These are phyloP conservation scores for Lactarius trivialis DNA, from an alignment of 768 basidiomycete genomes.

Conservation along the genomic window DNA sequence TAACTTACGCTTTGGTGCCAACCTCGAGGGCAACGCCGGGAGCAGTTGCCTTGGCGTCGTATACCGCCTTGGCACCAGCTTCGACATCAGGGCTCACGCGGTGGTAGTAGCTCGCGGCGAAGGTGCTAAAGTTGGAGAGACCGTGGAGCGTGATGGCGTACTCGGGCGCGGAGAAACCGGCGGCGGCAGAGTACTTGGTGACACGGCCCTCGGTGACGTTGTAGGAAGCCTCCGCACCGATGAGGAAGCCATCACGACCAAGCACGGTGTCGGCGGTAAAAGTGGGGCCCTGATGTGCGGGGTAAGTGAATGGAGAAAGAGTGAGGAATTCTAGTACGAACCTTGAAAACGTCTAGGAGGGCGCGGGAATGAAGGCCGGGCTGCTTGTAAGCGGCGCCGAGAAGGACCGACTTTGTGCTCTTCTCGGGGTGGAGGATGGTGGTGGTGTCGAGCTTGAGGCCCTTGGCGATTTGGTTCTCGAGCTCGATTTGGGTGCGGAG, in stretches of 20 bases:
- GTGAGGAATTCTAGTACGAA: conserved; percentile 30
- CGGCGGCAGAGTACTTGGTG: conserved; percentile 84
- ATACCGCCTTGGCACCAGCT: conserved; percentile 94
- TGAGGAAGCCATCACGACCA: conserved; percentile 94
- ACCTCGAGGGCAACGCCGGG: conserved; percentile 88
- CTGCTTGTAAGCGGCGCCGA: conserved; percentile 90
- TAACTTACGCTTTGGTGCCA: conserved; percentile 86
- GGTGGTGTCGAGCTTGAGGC: conserved; percentile 89
- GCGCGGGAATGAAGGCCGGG: conserved; percentile 91
- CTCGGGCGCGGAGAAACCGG: conserved; percentile 94
- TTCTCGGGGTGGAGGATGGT: conserved; percentile 84
- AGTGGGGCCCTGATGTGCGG: conserved; percentile 85
- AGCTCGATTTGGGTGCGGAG: conserved; percentile 90
- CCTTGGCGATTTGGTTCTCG: conserved; percentile 95
- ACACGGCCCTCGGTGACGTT: conserved; percentile 92
- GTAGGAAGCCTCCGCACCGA: conserved; percentile 95
- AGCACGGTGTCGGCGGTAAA: conserved; percentile 94
- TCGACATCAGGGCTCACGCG: conserved; percentile 86
- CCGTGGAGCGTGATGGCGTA: conserved; percentile 93
- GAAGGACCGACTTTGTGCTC: conserved; percentile 73
- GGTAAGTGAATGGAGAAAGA: neutral
- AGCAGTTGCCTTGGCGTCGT: conserved; percentile 87
- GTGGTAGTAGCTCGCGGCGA: conserved; percentile 98
- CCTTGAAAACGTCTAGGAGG: conserved; percentile 90
- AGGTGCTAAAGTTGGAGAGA: conserved; percentile 89